Base-by-base conservation (phyloP, 495 filamentous ascomycete species). In the Aspergillus funiculosus region DNA sequence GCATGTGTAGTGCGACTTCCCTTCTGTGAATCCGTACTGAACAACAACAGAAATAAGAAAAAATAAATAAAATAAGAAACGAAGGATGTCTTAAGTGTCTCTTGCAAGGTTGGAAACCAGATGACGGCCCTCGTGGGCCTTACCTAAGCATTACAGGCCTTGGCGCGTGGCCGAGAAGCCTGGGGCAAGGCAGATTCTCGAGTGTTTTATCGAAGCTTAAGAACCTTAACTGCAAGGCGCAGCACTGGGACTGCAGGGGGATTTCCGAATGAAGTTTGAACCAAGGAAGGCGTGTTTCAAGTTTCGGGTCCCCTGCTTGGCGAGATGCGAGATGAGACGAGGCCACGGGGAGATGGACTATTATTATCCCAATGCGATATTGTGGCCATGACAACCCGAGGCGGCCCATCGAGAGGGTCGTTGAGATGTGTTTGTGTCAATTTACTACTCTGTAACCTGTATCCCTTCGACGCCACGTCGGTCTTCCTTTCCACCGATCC, bases 141-240 rank as follows among this genome's bases (percentile, higher is more conserved):
- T 44, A 38, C 31, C 39, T 35, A 48, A 32, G 18, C 37, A 35
- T 14, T 31, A 43, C 28, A 43, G 28, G 18, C 40, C 28, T 11
- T 13, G 40, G 30, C 21, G 14, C n/a, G 26, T 29, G 17, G n/a
- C n/a, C 26, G 5, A 11, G 15, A 27, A 31, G 25, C 43, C 39
- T 47, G 31, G 40, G 47, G 39, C 52, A 47, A 50, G 51, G 52
- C 47, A 39, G 52, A 51, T 28, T 53, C 19, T n/a, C 36, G 28
- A 19, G 13, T 48, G 19, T 48, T 26, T 37, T 43, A 17, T 46
- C 26, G 26, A 32, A 18, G 13, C 14, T 14, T 24, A 19, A 31
- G 46, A 51, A 51, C 34, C 41, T 51, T 51, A 39, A 40, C 35
- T 46, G 36, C 47, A 50, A 34, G 47, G 48, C 48, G 41, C 48